Evolutionary conservation across 2,329 filamentous ascomycete genomes (phyloP).

Genomic region (Blastomyces parvus): DNA sequence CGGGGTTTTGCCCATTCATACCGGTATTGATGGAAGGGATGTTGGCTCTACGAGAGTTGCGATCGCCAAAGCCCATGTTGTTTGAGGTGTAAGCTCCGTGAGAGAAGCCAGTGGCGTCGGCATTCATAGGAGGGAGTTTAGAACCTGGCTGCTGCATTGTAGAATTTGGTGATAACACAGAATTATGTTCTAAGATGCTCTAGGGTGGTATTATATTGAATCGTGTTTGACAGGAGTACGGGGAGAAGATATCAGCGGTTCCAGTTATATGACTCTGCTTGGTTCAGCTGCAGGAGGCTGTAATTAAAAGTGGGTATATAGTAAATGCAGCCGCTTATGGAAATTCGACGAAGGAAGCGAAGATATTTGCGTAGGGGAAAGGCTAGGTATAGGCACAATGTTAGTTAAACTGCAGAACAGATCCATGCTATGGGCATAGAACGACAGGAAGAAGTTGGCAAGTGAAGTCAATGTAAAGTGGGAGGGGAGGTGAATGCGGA

Average conservation of each 20-base stretch:
- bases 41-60: slow-evolving; percentile 71
- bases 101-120: slow-evolving; percentile 77
- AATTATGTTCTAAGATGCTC: slow-evolving; percentile 86
- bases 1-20: slow-evolving; percentile 48
- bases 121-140: slow-evolving; percentile 58
- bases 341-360: not conserved
- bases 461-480: not conserved
- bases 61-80: slow-evolving; percentile 69
- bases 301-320: not conserved
- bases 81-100: slow-evolving; percentile 88
- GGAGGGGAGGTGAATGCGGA: slow-evolving; percentile 5
- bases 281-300: not conserved
- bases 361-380: not conserved
- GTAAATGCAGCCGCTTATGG: not conserved
- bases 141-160: slow-evolving; percentile 60
- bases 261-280: slow-evolving; percentile 10
- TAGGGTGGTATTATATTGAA: slow-evolving; percentile 78
- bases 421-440: not conserved
- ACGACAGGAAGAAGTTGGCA: not conserved
- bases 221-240: slow-evolving; percentile 64
- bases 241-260: slow-evolving; percentile 39
- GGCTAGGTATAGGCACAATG: not conserved
- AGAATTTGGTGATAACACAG: slow-evolving; percentile 50
- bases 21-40: slow-evolving; percentile 90
- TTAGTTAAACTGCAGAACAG: not conserved